These are phyloP conservation scores for Symbiodinium natans DNA, from an alignment of 73 alveolate genomes.

Conservation along the genomic window DNA sequence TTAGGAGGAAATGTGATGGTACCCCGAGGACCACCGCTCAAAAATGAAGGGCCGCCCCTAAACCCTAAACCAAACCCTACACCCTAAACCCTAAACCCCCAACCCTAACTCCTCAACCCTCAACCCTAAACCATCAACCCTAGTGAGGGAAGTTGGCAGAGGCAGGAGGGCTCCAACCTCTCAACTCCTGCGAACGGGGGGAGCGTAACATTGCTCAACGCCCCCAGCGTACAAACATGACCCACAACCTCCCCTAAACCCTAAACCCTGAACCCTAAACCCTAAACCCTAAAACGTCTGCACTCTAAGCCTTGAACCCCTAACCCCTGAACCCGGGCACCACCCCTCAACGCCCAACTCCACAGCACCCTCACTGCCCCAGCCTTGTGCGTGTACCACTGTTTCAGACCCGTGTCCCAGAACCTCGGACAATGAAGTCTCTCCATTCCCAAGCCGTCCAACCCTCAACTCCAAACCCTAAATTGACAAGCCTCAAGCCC, in stretches of 20 bases:
- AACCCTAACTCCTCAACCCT: background rate
- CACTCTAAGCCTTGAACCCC: no score
- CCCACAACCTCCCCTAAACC: background rate
- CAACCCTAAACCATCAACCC: no score
- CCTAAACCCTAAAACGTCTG: background rate
- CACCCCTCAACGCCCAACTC: no score
- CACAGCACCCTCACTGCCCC: no score
- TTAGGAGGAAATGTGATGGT: no score
- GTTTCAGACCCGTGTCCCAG: constrained; percentile 73
- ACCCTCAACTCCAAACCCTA: no score
- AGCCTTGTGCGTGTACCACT: constrained; percentile 82
- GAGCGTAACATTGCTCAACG: background rate
- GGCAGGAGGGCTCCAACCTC: background rate
- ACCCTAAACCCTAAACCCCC: background rate
- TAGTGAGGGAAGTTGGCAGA: background rate
- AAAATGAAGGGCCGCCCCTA: background rate
- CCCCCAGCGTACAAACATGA: background rate
- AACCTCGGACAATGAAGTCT: no score
- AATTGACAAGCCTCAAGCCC: no score
- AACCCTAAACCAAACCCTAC: background rate
- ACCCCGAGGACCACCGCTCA: background rate
- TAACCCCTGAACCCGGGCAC: no score
- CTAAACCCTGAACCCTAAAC: background rate
- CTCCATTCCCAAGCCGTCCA: no score
- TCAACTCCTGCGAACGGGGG: background rate